phyloP scores from a whole-genome alignment of 805 yeast genomes.

The Metschnikowia shivogae region DNA sequence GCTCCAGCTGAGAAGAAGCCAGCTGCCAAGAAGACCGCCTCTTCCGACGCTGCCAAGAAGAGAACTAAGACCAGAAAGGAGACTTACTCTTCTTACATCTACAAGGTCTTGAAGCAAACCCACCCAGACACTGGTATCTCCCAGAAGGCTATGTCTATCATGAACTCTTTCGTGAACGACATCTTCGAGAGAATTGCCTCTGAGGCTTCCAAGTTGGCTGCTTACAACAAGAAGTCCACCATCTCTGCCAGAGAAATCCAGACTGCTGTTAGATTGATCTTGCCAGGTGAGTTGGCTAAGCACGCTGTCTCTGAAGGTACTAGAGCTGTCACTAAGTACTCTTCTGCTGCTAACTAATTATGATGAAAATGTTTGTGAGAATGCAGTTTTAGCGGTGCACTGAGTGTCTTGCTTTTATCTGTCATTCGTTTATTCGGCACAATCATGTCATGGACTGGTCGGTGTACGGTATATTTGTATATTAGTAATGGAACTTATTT shows the following conservation, averaged over 20 bases:
- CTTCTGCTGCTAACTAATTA: constrained; percentile 33
- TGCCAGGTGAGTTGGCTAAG: constrained; percentile 39
- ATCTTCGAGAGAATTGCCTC: constrained; percentile 36
- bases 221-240: constrained; percentile 38
- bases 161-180: constrained; percentile 37
- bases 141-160: constrained; percentile 38
- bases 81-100: constrained; percentile 36
- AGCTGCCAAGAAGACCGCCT: constrained; percentile 35
- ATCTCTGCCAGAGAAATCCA: constrained; percentile 38
- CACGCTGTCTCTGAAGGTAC: constrained; percentile 40
- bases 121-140: constrained; percentile 39
- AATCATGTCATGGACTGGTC: constrained; percentile 17
- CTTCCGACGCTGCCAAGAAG: constrained; percentile 30
- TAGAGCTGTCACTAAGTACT: constrained; percentile 39
- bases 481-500: constrained; percentile 22
- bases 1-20: constrained; percentile 41
- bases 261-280: constrained; percentile 37
- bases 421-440: constrained; percentile 16
- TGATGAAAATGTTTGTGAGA: constrained; percentile 15
- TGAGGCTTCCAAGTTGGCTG: constrained; percentile 38
- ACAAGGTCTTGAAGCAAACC: constrained; percentile 38
- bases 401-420: constrained; percentile 15
- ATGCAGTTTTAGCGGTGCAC: constrained; percentile 10
- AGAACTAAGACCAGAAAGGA: constrained; percentile 37
- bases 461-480: constrained; percentile 22